Percentiles rank a stretch among this genome's conserved stretches.
Evolutionary conservation across 768 basidiomycete genomes (phyloP).

Genomic region (Clathrus columnatus): DNA sequence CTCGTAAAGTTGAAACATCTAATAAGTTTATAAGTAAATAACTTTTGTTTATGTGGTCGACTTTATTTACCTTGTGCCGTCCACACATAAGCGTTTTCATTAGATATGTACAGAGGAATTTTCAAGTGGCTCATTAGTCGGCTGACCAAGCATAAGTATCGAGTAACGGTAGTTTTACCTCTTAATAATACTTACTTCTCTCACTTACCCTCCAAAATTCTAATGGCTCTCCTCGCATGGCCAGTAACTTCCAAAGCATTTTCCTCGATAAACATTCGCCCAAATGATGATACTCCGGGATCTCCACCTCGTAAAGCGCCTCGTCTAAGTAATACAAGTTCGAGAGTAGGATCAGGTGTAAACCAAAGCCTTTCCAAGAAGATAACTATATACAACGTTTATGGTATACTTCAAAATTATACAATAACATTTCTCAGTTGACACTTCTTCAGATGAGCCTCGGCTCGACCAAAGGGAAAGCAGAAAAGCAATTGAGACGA

Average conservation of each 20-base stretch:
- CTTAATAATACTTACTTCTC: too few species aligned
- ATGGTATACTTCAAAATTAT: not conserved
- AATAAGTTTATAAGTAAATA: not conserved
- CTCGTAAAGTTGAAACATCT: slow-evolving; percentile 79
- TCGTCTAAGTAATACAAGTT: slow-evolving; percentile 33
- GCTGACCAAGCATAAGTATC: not conserved
- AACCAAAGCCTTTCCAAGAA: slow-evolving; percentile 14
- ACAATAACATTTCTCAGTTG: not conserved
- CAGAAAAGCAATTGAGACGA: not conserved
- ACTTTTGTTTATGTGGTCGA: not conserved
- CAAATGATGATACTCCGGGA: slow-evolving; percentile 33
- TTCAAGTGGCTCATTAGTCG: slow-evolving; percentile 1
- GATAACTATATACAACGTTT: not conserved
- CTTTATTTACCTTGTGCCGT: slow-evolving; percentile 61
- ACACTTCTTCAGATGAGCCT: not conserved
- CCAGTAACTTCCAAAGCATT: slow-evolving; percentile 47
- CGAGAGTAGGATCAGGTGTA: slow-evolving; percentile 25
- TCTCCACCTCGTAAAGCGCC: slow-evolving; percentile 62
- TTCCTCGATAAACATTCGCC: slow-evolving; percentile 31
- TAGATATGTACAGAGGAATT: slow-evolving; percentile 64
- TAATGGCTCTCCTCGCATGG: slow-evolving; percentile 5
- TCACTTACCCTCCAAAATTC: too few species aligned
- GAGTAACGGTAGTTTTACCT: too few species aligned
- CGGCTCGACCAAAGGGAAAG: not conserved
- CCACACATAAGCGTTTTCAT: slow-evolving; percentile 83